Conservation (phyloP, 371 early-diverging fungal genomes). For the Lichtheimia ornata region DNA sequence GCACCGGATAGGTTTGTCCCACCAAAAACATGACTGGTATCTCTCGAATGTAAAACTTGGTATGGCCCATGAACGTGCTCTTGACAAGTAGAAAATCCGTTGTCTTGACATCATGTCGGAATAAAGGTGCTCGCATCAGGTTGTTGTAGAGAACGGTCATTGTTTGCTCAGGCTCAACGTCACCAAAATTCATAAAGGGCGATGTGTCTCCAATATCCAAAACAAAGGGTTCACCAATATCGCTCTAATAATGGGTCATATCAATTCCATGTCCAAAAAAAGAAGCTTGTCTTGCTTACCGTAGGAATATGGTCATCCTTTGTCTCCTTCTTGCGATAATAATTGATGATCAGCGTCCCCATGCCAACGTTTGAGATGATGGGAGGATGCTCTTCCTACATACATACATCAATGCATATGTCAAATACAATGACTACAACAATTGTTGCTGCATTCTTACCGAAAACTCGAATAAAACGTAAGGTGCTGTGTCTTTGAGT, state of each 20-base stretch:
- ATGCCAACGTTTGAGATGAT: constrained; percentile 96
- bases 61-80: constrained; percentile 71
- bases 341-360: constrained; percentile 95
- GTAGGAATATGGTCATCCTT: constrained; percentile 79
- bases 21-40: constrained; percentile 86
- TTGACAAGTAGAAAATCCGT: constrained; percentile 90
- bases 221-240: constrained; percentile 83
- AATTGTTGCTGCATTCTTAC: constrained; percentile 27
- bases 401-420: constrained; percentile 12
- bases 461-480: constrained; percentile 94
- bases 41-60: constrained; percentile 82
- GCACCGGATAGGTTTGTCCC: constrained; percentile 96
- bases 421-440: background rate
- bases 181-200: constrained; percentile 96
- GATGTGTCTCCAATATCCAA: constrained; percentile 95
- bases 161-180: constrained; percentile 91
- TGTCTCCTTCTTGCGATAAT: constrained; percentile 91
- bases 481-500: constrained; percentile 84
- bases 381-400: constrained; percentile 95
- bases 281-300: constrained; percentile 27
- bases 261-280: background rate
- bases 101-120: constrained; percentile 71
- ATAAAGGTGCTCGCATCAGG: constrained; percentile 95
- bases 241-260: constrained; percentile 40
- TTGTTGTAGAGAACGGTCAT: constrained; percentile 94